Evolutionary conservation across 148 eudicot genomes (phyloP), one percentile per base, ranked within the genome.

Genomic region (Euryodendron excelsum): DNA sequence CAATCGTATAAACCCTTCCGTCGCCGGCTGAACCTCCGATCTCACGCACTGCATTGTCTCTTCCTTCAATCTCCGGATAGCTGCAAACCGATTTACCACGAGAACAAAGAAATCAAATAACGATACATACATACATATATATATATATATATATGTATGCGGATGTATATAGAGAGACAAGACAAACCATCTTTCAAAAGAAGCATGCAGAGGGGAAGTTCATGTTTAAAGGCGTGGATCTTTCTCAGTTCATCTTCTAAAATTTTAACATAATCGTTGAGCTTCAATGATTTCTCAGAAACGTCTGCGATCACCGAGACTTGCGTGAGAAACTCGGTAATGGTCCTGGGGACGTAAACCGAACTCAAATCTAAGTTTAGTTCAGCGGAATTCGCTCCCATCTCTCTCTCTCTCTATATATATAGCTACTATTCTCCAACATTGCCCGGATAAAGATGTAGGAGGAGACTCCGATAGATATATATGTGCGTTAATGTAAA

Each of bases 201-300:
- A 36, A 78, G 73, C 78, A 78, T 74, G 28, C 91, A 92, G 27
- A 86, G 73, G 31, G 98, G 97, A 17, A 94, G 86, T 66, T 92
- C 94, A 37, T 89, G 91, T 72, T 85, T 87, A 69, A 89, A 89
- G 6, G 83, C 91, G 10, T 88, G 82, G 64, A 92, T 80, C 81
- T 90, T 94, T 13, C 58, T 76, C 60, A 88, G 72, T 68, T 94
- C 98, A 0, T 77, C 79, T 37, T 89, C 88, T 50, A 92, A 78
- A 2, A 64, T 21, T 17, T 50, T 9, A 47, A 92, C 74, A 69
- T 76, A 79, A 25, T 74, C 81, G 23, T 77, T 80, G n/a, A 90
- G 86, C 47, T 78, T 85, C 0, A 80, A 36, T 34, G 84, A 23
- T 59, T 79, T 83, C 28, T 70, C 65, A 13, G 79, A 83, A 76